A percentile compares a stretch with the other conserved stretches of the same genome.
These are phyloP conservation scores for Scorias spongiosa DNA, from an alignment of 2,329 filamentous ascomycete species.

Conservation along the genomic window DNA sequence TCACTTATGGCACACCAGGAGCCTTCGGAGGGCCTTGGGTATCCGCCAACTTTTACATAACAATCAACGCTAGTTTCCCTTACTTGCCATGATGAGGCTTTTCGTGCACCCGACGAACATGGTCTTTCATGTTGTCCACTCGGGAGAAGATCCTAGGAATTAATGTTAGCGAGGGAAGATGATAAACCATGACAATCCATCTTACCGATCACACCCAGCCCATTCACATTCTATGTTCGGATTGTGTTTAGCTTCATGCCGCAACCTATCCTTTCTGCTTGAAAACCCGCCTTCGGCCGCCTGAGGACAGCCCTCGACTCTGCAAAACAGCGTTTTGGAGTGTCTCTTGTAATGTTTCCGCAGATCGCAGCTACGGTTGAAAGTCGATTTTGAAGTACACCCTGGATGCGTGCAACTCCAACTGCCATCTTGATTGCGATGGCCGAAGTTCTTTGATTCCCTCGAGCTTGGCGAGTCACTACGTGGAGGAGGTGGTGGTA, in stretches of 20 bases:
- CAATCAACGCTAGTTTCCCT: no score
- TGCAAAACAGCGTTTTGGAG: conserved; percentile 46
- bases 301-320: conserved; percentile 42
- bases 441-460: conserved; percentile 24
- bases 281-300: conserved; percentile 42
- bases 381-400: conserved; percentile 43
- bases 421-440: conserved; percentile 30
- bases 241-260: conserved; percentile 49
- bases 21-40: no score
- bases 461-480: conserved; percentile 17
- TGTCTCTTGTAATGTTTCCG: conserved; percentile 49
- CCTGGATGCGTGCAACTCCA: conserved; percentile 45
- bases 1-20: no score
- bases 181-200: conserved; percentile 47
- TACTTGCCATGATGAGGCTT: not conserved
- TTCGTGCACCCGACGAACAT: conserved; percentile 14
- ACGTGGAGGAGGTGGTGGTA: not conserved
- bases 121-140: conserved; percentile 11
- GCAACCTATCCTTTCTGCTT: conserved; percentile 45
- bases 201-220: conserved; percentile 45
- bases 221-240: conserved; percentile 44
- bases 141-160: not conserved
- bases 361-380: conserved; percentile 45
- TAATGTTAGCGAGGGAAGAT: conserved; percentile 6
- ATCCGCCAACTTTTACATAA: no score